Conservation (phyloP, 768 basidiomycete species). For the Mycena filopes region DNA sequence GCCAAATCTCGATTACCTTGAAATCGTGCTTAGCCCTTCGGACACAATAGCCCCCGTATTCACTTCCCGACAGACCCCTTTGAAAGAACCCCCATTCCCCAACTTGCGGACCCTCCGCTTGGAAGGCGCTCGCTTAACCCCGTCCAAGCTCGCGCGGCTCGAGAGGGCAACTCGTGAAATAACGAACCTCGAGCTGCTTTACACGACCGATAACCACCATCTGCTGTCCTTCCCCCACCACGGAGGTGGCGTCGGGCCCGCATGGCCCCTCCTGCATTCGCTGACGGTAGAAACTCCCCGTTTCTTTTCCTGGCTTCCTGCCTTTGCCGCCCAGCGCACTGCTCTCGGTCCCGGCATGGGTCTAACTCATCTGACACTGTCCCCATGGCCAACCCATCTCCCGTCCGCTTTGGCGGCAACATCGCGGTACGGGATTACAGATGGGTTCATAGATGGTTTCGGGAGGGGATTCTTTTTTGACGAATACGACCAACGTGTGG, state of each 20-base stretch:
- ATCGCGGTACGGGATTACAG: neutral
- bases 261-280: neutral
- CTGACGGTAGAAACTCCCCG: neutral
- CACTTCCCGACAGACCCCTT: neutral
- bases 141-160: neutral
- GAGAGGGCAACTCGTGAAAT: constrained; percentile 7
- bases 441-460: constrained; percentile 1
- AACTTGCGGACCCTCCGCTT: constrained; percentile 1
- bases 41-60: neutral
- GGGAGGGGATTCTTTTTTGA: neutral
- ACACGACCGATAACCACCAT: constrained; percentile 1
- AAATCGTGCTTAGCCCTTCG: neutral
- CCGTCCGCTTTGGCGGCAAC: neutral
- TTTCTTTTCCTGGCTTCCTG: neutral
- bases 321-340: neutral
- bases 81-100: neutral
- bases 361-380: neutral
- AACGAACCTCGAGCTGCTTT: neutral
- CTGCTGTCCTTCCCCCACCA: neutral
- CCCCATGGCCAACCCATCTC: neutral
- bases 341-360: neutral
- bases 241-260: neutral
- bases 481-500: neutral
- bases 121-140: neutral
- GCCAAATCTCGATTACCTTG: constrained; percentile 8